Base-by-base conservation (phyloP, 1,284 basidiomycete genomes). In the Coriolopsis trogii region DNA sequence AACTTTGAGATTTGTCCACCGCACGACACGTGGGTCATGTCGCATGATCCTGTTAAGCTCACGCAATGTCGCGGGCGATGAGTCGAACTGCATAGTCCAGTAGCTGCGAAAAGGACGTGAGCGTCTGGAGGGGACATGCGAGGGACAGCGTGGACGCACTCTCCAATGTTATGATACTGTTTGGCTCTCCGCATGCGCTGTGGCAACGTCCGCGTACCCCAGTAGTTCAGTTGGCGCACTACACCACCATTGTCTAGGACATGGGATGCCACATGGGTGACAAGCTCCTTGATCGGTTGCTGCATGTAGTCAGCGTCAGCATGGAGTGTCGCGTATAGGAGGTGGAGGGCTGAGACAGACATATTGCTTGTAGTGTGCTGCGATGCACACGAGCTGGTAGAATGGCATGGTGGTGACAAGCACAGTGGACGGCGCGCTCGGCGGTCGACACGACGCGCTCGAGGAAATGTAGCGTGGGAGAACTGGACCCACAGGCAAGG, bases 81-180 rank as follows among this genome's bases (percentile, higher is more conserved):
- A 84, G 74, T 95, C 93, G 67, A 94, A 95, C 67, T 93, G 82
- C 76, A 95, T 82, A 13, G 88, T 83, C 91, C 92, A 95, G 70
- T 94, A 94, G 65, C 93, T 95, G 63, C 15, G 16, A 26, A n/a
- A 28, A 10, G 15, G 20, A 25, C 8, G 28, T 30, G 20, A 43
- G 24, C 31, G 26, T 16, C 25, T 48, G 30, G 36, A 15, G 18
- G 8, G 41, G 13, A 47, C 9, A 21, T 18, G 30, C 20, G 31
- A 43, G 23, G 30, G 28, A 28, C 38, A 12, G 18, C 26, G 31
- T 4, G 23, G 7, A 89, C 92, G 71, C 66, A 93, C 91, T 95
- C 92, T 78, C 87, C 93, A 26, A 81, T 65, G 12, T 70, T 71
- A 61, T 90, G 83, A 46, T 72, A 79, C 36, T 79, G 75, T 55